Evolutionary conservation across 495 filamentous ascomycete species (phyloP).

Genomic region (Xylaria scruposa): DNA sequence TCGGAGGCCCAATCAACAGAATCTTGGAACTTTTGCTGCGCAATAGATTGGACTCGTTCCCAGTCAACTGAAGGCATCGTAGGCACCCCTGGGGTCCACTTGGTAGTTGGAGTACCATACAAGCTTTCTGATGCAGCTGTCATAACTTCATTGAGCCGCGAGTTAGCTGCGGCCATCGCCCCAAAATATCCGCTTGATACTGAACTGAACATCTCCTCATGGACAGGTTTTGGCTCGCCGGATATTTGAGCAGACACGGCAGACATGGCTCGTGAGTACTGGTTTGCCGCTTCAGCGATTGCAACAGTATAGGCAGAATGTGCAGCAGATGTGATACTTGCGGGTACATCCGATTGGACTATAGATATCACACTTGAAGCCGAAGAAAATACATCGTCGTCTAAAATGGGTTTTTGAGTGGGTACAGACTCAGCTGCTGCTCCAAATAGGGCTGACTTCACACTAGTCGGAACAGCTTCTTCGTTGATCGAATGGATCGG

Average conservation of each 20-base stretch:
- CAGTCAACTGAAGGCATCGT: conserved; percentile 49
- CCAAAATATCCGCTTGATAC: conserved; percentile 73
- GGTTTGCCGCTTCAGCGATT: conserved; percentile 63
- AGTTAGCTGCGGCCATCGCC: conserved; percentile 66
- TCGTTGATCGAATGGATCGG: conserved; percentile 30
- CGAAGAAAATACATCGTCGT: conserved; percentile 52
- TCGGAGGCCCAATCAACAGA: conserved; percentile 69
- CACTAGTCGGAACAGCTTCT: conserved; percentile 28
- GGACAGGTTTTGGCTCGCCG: conserved; percentile 68
- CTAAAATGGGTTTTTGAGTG: conserved; percentile 47
- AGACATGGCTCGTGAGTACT: conserved; percentile 70
- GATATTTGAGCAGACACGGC: conserved; percentile 69
- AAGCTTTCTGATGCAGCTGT: conserved; percentile 52
- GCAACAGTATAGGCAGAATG: conserved; percentile 68
- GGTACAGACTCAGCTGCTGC: conserved; percentile 54
- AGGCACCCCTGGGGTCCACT: conserved; percentile 32
- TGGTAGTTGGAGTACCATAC: conserved; percentile 53
- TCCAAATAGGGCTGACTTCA: conserved; percentile 54
- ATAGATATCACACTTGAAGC: conserved; percentile 70
- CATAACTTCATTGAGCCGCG: conserved; percentile 59
- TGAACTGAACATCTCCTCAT: conserved; percentile 68
- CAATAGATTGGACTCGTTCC: conserved; percentile 59
- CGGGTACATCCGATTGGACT: conserved; percentile 53
- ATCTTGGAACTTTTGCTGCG: conserved; percentile 67
- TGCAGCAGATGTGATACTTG: conserved; percentile 49